Evolutionary conservation across 2,329 filamentous ascomycete genomes (phyloP).

Genomic region (Cyphellophora europaea): DNA sequence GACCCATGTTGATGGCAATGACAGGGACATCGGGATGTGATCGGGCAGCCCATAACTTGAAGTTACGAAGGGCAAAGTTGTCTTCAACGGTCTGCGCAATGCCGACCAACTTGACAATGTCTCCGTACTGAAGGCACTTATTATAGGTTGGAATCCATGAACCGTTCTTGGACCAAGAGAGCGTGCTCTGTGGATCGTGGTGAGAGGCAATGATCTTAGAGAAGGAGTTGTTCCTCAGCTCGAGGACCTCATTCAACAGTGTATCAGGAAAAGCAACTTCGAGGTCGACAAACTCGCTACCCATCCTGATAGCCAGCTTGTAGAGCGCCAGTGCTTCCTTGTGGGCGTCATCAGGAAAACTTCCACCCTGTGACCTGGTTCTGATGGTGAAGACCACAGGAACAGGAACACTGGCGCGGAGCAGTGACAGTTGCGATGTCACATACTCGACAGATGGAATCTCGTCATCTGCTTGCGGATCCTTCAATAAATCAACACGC

Average conservation of each 20-base stretch:
- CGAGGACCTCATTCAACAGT: constrained; percentile 56
- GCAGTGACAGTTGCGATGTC: constrained; percentile 67
- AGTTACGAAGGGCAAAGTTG: constrained; percentile 75
- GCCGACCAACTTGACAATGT: constrained; percentile 90
- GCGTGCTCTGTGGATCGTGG: constrained; percentile 68
- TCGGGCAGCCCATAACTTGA: constrained; percentile 65
- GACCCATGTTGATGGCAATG: constrained; percentile 94
- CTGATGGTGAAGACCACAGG: constrained; percentile 91
- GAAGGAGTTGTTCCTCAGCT: constrained; percentile 55
- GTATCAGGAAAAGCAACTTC: constrained; percentile 70
- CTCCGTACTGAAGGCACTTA: constrained; percentile 76
- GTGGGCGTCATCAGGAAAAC: constrained; percentile 68
- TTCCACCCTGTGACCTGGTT: constrained; percentile 76
- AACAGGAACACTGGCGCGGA: constrained; percentile 61
- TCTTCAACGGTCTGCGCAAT: constrained; percentile 67
- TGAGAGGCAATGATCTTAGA: constrained; percentile 91
- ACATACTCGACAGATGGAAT: constrained; percentile 66
- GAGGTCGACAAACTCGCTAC: constrained; percentile 85
- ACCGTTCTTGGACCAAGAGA: constrained; percentile 79
- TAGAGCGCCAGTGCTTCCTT: constrained; percentile 69
- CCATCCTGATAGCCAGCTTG: constrained; percentile 66
- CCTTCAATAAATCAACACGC: constrained; percentile 79
- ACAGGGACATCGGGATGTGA: constrained; percentile 66
- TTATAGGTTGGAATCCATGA: constrained; percentile 90
- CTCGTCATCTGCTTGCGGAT: constrained; percentile 50